Evolutionary conservation across 2,329 filamentous ascomycete genomes (phyloP).

Genomic region (Epichloe festucae): DNA sequence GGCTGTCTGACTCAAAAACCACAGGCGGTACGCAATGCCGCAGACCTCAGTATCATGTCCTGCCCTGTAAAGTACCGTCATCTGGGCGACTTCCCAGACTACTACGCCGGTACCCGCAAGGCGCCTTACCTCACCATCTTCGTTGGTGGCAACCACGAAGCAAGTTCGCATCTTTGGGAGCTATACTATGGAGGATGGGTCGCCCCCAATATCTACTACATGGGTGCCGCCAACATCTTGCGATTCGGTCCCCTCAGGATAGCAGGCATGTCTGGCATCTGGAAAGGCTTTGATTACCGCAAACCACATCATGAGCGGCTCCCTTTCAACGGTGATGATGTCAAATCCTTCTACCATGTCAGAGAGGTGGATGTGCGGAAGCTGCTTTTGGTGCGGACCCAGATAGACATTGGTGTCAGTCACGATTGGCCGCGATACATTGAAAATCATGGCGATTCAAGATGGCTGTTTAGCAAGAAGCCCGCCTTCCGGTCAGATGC

Average conservation of each 20-base stretch:
- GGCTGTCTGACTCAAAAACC: not conserved
- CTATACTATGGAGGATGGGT: constrained; percentile 96
- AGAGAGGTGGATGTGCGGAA: constrained; percentile 87
- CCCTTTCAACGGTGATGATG: constrained; percentile 65
- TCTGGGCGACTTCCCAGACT: constrained; percentile 86
- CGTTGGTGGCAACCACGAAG: constrained; percentile 91
- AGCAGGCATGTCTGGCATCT: constrained; percentile 84
- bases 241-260: constrained; percentile 76
- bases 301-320: constrained; percentile 75
- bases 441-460: constrained; percentile 62
- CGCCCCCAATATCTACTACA: constrained; percentile 92
- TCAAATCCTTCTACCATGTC: constrained; percentile 78
- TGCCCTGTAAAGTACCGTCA: constrained; percentile 78
- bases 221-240: constrained; percentile 84
- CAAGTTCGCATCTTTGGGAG: constrained; percentile 79
- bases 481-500: constrained; percentile 65
- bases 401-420: constrained; percentile 82
- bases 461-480: constrained; percentile 60
- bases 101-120: constrained; percentile 65
- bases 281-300: constrained; percentile 80
- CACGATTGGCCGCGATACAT: constrained; percentile 90
- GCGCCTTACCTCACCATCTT: constrained; percentile 90
- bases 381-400: constrained; percentile 68
- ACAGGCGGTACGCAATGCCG: constrained; percentile 74
- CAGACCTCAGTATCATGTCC: constrained; percentile 78